Conservation (phyloP, 2,329 filamentous ascomycete species). For the Ceratocystis cubensis region DNA sequence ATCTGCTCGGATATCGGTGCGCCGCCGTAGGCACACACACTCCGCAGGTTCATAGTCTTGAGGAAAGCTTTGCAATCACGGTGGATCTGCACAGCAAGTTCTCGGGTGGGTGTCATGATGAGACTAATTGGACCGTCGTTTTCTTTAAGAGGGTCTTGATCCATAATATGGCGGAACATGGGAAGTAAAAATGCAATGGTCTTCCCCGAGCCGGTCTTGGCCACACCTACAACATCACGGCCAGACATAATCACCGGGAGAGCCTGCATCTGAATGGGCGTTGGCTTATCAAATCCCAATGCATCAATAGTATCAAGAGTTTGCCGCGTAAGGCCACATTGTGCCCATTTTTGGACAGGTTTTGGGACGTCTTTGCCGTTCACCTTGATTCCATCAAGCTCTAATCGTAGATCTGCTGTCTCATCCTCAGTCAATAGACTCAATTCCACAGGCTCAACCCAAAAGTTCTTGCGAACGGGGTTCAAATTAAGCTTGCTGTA, state of each 20-base stretch:
- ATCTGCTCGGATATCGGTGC: conserved; percentile 97
- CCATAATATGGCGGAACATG: conserved; percentile 96
- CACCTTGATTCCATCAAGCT: conserved; percentile 92
- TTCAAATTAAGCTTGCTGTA: conserved; percentile 78
- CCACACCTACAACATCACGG: conserved; percentile 87
- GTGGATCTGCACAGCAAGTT: conserved; percentile 87
- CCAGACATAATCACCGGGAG: conserved; percentile 93
- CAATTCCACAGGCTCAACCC: conserved; percentile 77
- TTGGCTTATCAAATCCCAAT: conserved; percentile 76
- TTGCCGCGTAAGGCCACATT: conserved; percentile 79
- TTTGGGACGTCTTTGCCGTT: conserved; percentile 78
- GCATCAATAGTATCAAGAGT: conserved; percentile 74
- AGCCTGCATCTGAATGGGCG: conserved; percentile 88
- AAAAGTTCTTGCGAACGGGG: conserved; percentile 86
- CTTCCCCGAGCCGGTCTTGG: conserved; percentile 96
- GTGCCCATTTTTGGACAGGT: conserved; percentile 91
- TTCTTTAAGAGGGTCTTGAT: conserved; percentile 68
- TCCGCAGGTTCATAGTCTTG: conserved; percentile 70
- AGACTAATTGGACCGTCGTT: conserved; percentile 79
- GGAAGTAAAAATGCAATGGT: conserved; percentile 90
- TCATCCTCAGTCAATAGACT: conserved; percentile 74
- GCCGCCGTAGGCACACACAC: conserved; percentile 88
- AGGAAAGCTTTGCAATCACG: conserved; percentile 89
- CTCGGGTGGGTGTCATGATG: conserved; percentile 88
- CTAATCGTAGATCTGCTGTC: conserved; percentile 64